Evolutionary conservation across 2,329 filamentous ascomycete genomes (phyloP), one percentile per base, ranked within the genome.

Genomic region (Alternaria postmessia): DNA sequence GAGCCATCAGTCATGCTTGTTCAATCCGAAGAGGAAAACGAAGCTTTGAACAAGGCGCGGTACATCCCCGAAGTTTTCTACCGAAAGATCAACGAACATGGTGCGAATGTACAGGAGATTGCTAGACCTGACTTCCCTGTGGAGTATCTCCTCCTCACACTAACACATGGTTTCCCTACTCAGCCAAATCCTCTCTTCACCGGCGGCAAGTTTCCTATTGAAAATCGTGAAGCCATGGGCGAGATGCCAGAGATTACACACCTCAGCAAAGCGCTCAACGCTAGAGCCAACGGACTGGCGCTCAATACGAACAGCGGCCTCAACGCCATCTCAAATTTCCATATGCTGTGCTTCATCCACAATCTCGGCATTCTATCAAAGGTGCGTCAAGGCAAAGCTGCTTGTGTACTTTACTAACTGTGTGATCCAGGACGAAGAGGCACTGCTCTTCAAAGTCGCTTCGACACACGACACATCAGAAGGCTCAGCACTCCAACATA

Each of bases 51-150:
- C 80, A 88, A 88, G 57, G 89, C 90, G 24, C 87, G 94, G 70
- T 99, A 99, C 75, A 96, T 99, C 22, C 95, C 95, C 1, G 95
- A 99, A 74, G 94, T 99, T 5, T 99, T 98, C 80, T 99, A 96
- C 81, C 89, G 94, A 63, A 89, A 88, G 69, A 93, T 97, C 79
- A 99, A 99, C 79, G 94, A 99, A 78, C 97, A 99, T 75, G 94
- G 94, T 34, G 92, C 91, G 65, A 97, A 94, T 69, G 95, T 98
- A 7, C 95, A 97, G 77, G 93, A 98, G 79, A 98, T 97, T 71
- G 95, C 95, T 24, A 98, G 97, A 76, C 95, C 95, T 0, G 89
- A 91, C 46, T 99, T 99, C 78, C 95, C 95, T 0, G 94, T 97
- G 49, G 95, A 99, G 77, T 99, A 98, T 77, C 86, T 99, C 34